Percentiles rank a stretch among this genome's conserved stretches.
Evolutionary conservation across 495 filamentous ascomycete species (phyloP).

Genomic region (Penicillium parvum): DNA sequence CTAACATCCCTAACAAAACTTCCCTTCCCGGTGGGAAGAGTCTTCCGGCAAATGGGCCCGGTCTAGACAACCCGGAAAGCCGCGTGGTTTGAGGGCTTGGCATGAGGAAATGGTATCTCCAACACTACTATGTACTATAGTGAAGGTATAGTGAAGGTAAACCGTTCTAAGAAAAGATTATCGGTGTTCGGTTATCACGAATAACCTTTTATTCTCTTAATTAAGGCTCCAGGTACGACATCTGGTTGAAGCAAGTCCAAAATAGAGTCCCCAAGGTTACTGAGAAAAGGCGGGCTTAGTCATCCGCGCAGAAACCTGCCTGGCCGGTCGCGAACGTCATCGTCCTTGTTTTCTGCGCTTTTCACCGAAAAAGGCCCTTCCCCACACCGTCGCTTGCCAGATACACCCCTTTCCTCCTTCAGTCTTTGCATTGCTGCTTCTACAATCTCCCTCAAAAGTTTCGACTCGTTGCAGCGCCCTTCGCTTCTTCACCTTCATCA

Average conservation of each 20-base stretch:
- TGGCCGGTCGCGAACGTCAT: conserved; percentile 35
- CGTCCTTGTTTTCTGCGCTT: conserved; percentile 32
- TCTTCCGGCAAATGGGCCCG: conserved; percentile 26
- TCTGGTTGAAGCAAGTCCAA: no score
- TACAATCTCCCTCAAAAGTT: not conserved
- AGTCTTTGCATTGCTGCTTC: not conserved
- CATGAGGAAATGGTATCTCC: not conserved
- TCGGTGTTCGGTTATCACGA: no score
- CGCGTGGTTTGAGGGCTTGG: conserved; percentile 11
- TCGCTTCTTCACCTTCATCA: conserved; percentile 30
- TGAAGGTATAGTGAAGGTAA: no score
- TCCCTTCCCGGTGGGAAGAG: conserved; percentile 15
- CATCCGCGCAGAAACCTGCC: conserved; percentile 22
- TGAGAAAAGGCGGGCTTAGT: conserved; percentile 12
- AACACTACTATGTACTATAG: no score
- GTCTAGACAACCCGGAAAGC: conserved; percentile 26
- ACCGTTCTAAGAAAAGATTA: no score
- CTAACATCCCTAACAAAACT: not conserved
- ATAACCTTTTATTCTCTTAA: no score
- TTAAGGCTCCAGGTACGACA: no score
- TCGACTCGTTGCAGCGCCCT: not conserved
- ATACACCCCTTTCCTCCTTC: conserved; percentile 17
- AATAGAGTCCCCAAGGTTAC: no score
- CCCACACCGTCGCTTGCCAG: conserved; percentile 31
- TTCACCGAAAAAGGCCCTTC: conserved; percentile 30